Base-by-base conservation (phyloP, 192 early-diverging fungal species). In the Rhizophagus prolifer region DNA sequence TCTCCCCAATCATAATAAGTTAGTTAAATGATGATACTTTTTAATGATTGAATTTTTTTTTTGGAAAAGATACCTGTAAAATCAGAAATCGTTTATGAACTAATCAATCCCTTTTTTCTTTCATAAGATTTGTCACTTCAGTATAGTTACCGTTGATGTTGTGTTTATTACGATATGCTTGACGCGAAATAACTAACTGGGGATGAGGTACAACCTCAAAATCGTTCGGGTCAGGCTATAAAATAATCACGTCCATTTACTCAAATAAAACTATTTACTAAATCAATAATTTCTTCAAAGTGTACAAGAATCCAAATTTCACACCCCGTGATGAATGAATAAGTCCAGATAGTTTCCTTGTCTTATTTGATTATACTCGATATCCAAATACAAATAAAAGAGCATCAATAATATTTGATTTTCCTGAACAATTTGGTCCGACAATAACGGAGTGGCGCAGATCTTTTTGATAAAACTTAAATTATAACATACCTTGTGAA, bases 21-120 rank as follows among this genome's bases (percentile, higher is more conserved):
- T 14, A 26, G 36, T 0, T 38, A 38, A 0, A 38, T 38, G 7
- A 38, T 5, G 12, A 1, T 12, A 44, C 1, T 2, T 44, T 44
- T 44, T 44, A 2, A 44, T 44, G 41, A 12, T 1, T 44, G 9
- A n/a, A n/a, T n/a, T n/a, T n/a, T n/a, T n/a, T 38, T 38, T 38
- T 38, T 41, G 25, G 50, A 30, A n/a, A 67, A 21, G 34, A 26
- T 59, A 86, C 88, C 85, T 94, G 96, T 74, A 99, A 83, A 75
- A 99, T 99, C 74, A 99, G 80, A 75, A 99, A 99, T 44, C 98
- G 90, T 79, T 99, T 98, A 85, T 99, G 98, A 82, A 96, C 95
- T 79, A 81, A 82, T 99, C 98, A 16, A 99, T 91, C 0, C 96
- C 97, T n/a, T 80, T 94, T 91, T 26, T 75, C 83, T 75, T 92